Percentiles rank a stretch among this genome's conserved stretches.
Evolutionary conservation across 441 rosid genomes (phyloP).

Genomic region (Populus trichocarpa): DNA sequence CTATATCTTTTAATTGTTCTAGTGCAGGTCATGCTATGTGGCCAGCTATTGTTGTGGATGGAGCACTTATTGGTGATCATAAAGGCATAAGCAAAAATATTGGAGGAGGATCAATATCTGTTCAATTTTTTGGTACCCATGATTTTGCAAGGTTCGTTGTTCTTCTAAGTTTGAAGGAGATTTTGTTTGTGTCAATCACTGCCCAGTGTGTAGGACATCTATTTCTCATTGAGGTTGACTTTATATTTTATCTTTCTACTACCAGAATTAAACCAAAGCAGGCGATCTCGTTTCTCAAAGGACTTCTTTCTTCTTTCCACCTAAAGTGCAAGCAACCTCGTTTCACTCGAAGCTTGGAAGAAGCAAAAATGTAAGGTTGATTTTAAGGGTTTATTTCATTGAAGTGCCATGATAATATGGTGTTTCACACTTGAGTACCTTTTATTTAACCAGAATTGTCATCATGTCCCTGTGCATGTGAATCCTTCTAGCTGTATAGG

Average conservation of each 20-base stretch:
- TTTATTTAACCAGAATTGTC: not conserved
- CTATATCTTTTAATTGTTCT: constrained; percentile 35
- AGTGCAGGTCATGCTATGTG: constrained; percentile 96
- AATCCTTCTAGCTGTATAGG: not conserved
- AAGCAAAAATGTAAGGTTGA: constrained; percentile 78
- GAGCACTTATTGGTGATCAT: constrained; percentile 50
- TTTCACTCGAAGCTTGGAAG: constrained; percentile 77
- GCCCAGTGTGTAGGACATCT: constrained; percentile 10
- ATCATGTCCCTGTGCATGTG: not conserved
- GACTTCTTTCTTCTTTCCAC: constrained; percentile 83
- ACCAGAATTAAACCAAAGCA: constrained; percentile 82
- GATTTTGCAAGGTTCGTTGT: constrained; percentile 90
- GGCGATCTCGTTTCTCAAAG: constrained; percentile 83
- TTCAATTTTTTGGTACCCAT: constrained; percentile 98
- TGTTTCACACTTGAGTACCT: not conserved
- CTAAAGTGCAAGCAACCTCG: constrained; percentile 89
- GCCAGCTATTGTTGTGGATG: constrained; percentile 97
- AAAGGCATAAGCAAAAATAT: constrained; percentile 54
- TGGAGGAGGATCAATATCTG: constrained; percentile 68
- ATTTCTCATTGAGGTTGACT: constrained; percentile 16
- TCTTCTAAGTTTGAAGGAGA: constrained; percentile 12
- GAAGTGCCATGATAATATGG: not conserved
- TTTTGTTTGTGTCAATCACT: not conserved
- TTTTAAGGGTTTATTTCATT: not conserved
- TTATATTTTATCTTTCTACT: constrained; percentile 24